Base-by-base conservation (phyloP, 768 basidiomycete species). In the Podaxis rugospora region DNA sequence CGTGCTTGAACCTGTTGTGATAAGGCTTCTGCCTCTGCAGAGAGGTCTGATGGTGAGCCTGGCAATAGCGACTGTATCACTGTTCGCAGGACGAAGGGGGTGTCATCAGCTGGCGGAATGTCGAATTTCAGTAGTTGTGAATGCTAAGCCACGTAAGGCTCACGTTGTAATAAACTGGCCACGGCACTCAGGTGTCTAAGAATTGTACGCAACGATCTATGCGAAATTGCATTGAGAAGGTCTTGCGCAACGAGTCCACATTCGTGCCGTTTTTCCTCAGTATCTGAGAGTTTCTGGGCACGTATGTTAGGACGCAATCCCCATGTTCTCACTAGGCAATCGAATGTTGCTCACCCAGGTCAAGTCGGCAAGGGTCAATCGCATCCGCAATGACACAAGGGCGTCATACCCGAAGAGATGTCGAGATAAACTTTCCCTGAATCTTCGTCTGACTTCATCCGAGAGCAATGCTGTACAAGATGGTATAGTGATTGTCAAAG, bases 371-470 rank as follows among this genome's bases (percentile, higher is more conserved):
- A 84, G 62, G 6, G 82, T 76, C 56, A 90, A 75, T 46, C 81
- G 74, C 76, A 89, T 76, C 52, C 88, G 79, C 36, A 86, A 72
- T 0, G 76, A 77, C 42, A 83, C 68, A 23, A 89, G 67, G 51
- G 70, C 69, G 54, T 84, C 78, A 77, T 80, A 85, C 1, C 89
- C 89, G 67, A 84, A 90, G 13, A 92, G 71, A 67, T 88, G 82
- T 7, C 74, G 76, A 0, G 74, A 66, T 16, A 91, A 67, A 62
- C 86, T 85, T 14, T 69, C 70, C 47, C 81, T 74, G 62, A 89
- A 80, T n/a, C 76, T 76, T 23, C 61, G 60, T 23, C 77, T 78
- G 5, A 84, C 63, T 5, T 77, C 78, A 23, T 65, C 63, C n/a
- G 70, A 73, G 32, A 77, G 52, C 3, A 55, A 60, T 11, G 58